Evolutionary conservation across 2,329 filamentous ascomycete species (phyloP).

Genomic region (Coniochaeta sp.): DNA sequence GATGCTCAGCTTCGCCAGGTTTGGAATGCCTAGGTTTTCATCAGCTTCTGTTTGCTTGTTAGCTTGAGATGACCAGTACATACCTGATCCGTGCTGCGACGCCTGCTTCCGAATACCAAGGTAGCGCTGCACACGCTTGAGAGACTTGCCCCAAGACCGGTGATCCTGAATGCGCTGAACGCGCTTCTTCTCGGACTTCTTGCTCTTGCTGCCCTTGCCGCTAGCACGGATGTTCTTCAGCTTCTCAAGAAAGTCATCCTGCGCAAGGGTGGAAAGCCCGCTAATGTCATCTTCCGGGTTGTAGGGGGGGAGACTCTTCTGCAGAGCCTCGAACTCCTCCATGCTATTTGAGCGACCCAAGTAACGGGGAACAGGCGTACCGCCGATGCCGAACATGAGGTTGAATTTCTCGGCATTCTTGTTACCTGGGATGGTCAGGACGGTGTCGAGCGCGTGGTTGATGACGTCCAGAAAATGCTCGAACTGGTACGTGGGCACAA

Average conservation of each 20-base stretch:
- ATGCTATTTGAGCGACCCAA: conserved; percentile 49
- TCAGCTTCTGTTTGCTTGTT: too few species aligned
- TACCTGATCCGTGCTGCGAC: neutral
- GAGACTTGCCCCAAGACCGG: conserved; percentile 43
- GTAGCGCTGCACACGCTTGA: conserved; percentile 61
- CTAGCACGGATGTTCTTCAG: conserved; percentile 43
- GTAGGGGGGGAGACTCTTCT: conserved; percentile 27
- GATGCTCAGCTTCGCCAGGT: conserved; percentile 7
- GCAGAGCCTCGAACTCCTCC: conserved; percentile 23
- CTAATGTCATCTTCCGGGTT: conserved; percentile 25
- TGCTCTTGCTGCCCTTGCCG: conserved; percentile 38
- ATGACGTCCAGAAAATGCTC: conserved; percentile 56
- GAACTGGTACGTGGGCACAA: conserved; percentile 64
- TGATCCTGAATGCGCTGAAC: conserved; percentile 41
- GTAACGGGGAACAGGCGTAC: conserved; percentile 59
- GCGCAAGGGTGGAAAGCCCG: conserved; percentile 25
- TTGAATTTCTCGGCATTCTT: conserved; percentile 47
- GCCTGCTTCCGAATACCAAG: conserved; percentile 54
- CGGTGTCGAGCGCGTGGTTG: conserved; percentile 48
- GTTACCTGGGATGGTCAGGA: conserved; percentile 51
- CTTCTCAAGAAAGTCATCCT: conserved; percentile 45
- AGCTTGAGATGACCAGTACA: too few species aligned
- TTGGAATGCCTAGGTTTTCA: neutral
- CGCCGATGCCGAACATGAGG: conserved; percentile 52
- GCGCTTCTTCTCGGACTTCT: conserved; percentile 39